Percentiles rank a stretch among this genome's conserved stretches.
Conservation (phyloP, 345 rosid species). For the Acer saccharum region DNA sequence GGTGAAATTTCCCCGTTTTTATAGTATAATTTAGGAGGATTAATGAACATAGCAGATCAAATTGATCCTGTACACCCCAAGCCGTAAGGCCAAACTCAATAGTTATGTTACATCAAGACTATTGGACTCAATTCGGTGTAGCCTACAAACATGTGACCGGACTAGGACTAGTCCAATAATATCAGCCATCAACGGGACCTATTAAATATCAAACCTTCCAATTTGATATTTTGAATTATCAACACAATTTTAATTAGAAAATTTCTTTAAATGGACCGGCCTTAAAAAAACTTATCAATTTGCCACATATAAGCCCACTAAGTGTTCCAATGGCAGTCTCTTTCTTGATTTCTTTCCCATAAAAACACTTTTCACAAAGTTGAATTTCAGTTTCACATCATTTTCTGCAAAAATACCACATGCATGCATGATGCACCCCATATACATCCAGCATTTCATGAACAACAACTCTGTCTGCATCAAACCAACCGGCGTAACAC, state of each 20-base stretch:
- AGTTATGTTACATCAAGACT: no score
- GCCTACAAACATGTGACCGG: no score
- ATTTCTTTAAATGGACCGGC: slow-evolving; percentile 4
- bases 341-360: not conserved
- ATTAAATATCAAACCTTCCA: not conserved
- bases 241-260: not conserved
- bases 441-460: not conserved
- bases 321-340: not conserved
- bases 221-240: not conserved
- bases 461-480: not conserved
- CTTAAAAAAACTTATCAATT: not conserved
- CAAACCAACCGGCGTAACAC: not conserved
- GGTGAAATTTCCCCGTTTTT: no score
- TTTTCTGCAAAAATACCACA: not conserved
- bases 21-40: no score
- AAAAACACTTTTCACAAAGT: not conserved
- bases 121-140: no score
- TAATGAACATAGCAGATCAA: no score
- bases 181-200: no score
- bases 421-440: not conserved
- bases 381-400: not conserved
- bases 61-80: no score
- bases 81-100: no score
- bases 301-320: slow-evolving; percentile 3
- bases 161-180: no score